These are phyloP conservation scores for Fusarium newnesense DNA, from an alignment of 2,329 filamentous ascomycete genomes.

Conservation along the genomic window DNA sequence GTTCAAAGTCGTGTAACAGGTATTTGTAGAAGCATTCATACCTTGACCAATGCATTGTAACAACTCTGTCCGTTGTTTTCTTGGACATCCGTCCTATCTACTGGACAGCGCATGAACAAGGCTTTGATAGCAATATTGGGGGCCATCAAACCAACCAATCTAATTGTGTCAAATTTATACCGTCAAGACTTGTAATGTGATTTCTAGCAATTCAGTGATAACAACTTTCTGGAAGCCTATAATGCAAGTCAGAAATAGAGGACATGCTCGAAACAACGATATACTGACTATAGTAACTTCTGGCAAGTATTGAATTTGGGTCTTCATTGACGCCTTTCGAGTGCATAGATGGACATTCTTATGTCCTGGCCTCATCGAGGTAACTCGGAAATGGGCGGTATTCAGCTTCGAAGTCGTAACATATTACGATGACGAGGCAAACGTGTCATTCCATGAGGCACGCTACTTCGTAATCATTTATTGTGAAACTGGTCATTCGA, in stretches of 20 bases:
- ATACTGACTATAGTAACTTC: background rate
- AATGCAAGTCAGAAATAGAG: background rate
- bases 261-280: background rate
- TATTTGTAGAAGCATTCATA: slow-evolving; percentile 1
- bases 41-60: slow-evolving; percentile 7
- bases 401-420: background rate
- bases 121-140: background rate
- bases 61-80: slow-evolving; percentile 3
- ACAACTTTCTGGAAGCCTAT: background rate
- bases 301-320: background rate
- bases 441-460: background rate
- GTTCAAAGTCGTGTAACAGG: background rate
- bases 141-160: background rate
- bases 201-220: background rate
- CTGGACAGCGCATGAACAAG: background rate
- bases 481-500: background rate
- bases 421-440: slow-evolving; percentile 4
- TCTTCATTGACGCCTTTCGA: background rate
- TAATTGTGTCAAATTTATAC: background rate
- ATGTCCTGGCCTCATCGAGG: background rate
- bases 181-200: background rate
- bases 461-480: background rate
- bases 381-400: background rate
- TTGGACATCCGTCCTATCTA: background rate
- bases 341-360: slow-evolving; percentile 20